Base-by-base conservation (phyloP, 2,329 filamentous ascomycete genomes). In the Graphium sp. region DNA sequence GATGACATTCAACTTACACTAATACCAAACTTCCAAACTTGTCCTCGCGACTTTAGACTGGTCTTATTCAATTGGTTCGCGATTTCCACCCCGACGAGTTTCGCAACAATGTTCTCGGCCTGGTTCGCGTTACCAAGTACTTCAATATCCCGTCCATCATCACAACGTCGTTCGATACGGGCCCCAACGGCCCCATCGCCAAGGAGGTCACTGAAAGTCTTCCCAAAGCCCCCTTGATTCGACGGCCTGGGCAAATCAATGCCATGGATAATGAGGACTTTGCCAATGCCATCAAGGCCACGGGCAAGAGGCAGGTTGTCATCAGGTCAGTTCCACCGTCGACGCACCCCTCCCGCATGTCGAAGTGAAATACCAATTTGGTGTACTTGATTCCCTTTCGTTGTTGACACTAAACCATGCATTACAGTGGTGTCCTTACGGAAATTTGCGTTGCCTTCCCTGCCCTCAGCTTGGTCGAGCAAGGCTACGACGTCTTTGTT, bases 241-340 rank as follows among this genome's bases (percentile, higher is more conserved):
- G 62, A 39, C 69, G 78, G 20, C 61, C 74, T 35, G 77, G 78
- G 22, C 73, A 84, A 43, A 75, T 84, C 41, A 66, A 82, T 43
- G 77, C 78, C 3, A 82, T 75, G 78, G 79, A 84, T 44, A 82
- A 80, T 39, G 39, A 60, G 3, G 66, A 77, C 0, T 82, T 84
- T 55, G 62, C 63, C 20, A 56, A 56, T 2, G 76, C 78, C 2
- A 60, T 84, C 35, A 52, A 60, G 36, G 74, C 73, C 2, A 66
- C 74, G 4, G 66, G 66, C 33, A 73, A 70, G 46, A 70, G 60
- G 18, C 79, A 84, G 46, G 55, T 84, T 40, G 77, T 84, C 42
- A 48, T 85, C 5, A n/a, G n/a, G n/a, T n/a, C n/a, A n/a, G n/a
- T n/a, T n/a, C n/a, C n/a, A n/a, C n/a, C n/a, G n/a, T n/a, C n/a